phyloP scores from a whole-genome alignment of 2,329 filamentous ascomycete genomes.

The Hymenoscyphus fraxineus region DNA sequence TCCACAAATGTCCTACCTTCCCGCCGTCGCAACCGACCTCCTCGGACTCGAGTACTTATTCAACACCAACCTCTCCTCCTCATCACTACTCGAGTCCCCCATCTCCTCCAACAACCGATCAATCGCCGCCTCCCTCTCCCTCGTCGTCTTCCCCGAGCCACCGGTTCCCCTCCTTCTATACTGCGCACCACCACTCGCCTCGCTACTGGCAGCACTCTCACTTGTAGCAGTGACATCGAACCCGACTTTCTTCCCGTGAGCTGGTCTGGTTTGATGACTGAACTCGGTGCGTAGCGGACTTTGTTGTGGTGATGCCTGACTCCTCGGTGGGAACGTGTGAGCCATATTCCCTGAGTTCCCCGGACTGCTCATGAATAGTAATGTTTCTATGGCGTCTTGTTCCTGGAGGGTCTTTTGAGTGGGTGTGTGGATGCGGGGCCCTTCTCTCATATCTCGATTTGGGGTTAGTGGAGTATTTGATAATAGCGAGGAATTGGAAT shows the following conservation, averaged over 20 bases:
- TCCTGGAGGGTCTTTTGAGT: slow-evolving; percentile 66
- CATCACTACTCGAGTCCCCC: slow-evolving; percentile 35
- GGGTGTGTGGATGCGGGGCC: slow-evolving; percentile 51
- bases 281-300: slow-evolving; percentile 35
- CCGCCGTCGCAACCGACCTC: slow-evolving; percentile 20
- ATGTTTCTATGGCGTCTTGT: slow-evolving; percentile 75
- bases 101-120: slow-evolving; percentile 35
- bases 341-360: slow-evolving; percentile 65
- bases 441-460: slow-evolving; percentile 20
- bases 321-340: slow-evolving; percentile 46
- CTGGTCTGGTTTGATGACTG: slow-evolving; percentile 18
- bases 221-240: slow-evolving; percentile 25
- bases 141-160: slow-evolving; percentile 14
- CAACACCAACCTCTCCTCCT: slow-evolving; percentile 30
- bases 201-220: slow-evolving; percentile 22
- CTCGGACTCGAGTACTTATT: slow-evolving; percentile 27
- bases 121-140: slow-evolving; percentile 26
- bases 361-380: slow-evolving; percentile 78
- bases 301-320: slow-evolving; percentile 28
- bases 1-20: slow-evolving; percentile 18
- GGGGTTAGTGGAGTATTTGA: slow-evolving; percentile 30
- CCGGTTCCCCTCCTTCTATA: slow-evolving; percentile 17
- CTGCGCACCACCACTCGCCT: slow-evolving; percentile 18
- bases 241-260: slow-evolving; percentile 27
- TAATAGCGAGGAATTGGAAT: slow-evolving; percentile 26